A percentile compares a stretch with the other conserved stretches of the same genome.
phyloP scores from a whole-genome alignment of 495 filamentous ascomycete species.

The Rhizodiscina lignyota region DNA sequence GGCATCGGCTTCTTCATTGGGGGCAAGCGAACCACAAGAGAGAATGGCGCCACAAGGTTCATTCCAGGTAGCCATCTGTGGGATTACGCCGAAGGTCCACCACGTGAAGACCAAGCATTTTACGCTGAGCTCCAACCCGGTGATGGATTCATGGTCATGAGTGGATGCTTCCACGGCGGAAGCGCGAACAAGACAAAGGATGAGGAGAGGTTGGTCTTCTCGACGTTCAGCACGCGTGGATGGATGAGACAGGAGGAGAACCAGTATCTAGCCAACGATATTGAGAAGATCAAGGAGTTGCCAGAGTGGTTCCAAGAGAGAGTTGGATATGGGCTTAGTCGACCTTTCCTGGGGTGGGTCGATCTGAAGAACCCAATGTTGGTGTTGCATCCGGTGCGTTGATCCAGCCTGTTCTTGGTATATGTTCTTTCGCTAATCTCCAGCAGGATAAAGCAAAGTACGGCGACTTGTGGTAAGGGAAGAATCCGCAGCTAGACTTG shows the following conservation, averaged over 20 bases:
- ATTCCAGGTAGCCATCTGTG: conserved; percentile 29
- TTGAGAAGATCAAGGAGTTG: not conserved
- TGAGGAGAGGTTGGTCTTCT: conserved; percentile 3
- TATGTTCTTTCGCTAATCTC: too few species aligned
- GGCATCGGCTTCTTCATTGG: conserved; percentile 21
- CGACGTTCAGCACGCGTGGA: conserved; percentile 3
- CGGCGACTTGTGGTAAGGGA: too few species aligned
- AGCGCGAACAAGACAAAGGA: conserved; percentile 5
- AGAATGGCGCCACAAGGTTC: conserved; percentile 28
- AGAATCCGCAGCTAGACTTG: too few species aligned
- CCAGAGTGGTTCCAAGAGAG: not conserved
- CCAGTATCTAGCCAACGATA: not conserved
- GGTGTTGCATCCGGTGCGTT: too few species aligned
- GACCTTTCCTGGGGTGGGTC: not conserved
- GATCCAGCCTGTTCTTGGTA: too few species aligned
- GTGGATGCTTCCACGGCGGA: conserved; percentile 8
- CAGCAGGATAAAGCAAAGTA: too few species aligned
- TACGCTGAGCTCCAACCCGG: conserved; percentile 7
- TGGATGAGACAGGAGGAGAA: conserved; percentile 6
- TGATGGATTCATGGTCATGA: conserved; percentile 8
- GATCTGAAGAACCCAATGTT: not conserved
- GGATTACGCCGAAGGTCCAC: conserved; percentile 9
- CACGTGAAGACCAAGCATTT: conserved; percentile 5
- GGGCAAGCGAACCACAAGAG: conserved; percentile 16
- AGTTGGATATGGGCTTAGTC: not conserved